Conservation (phyloP, 2,329 filamentous ascomycete species). For the Dendryphion nanum region DNA sequence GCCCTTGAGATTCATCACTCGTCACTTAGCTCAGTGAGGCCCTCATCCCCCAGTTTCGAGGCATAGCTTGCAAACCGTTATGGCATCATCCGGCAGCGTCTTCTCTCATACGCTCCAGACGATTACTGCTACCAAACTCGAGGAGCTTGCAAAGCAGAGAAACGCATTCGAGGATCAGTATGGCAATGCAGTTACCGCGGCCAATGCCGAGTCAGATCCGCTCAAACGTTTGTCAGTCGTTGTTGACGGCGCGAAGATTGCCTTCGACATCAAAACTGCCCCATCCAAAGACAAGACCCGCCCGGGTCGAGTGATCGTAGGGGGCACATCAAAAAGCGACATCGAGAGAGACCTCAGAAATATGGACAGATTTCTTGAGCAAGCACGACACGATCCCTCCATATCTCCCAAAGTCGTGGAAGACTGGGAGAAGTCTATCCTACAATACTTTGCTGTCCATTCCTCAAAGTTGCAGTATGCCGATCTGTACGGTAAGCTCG, state of each 20-base stretch:
- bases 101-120: conserved; percentile 35
- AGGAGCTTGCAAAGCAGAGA: conserved; percentile 38
- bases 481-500: conserved; percentile 34
- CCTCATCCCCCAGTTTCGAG: no score
- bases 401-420: conserved; percentile 31
- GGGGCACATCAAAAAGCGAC: conserved; percentile 15
- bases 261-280: conserved; percentile 23
- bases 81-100: conserved; percentile 29
- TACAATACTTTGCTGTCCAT: conserved; percentile 33
- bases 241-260: conserved; percentile 27
- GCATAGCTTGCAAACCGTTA: no score
- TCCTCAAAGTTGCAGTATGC: conserved; percentile 37
- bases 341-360: conserved; percentile 31
- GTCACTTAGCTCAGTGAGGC: no score
- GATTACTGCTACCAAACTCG: conserved; percentile 36
- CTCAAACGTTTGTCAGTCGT: conserved; percentile 25
- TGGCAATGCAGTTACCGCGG: conserved; percentile 11
- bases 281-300: conserved; percentile 6
- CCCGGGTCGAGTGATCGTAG: conserved; percentile 16
- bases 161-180: conserved; percentile 30
- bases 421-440: conserved; percentile 30
- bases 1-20: no score
- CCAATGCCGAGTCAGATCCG: conserved; percentile 14
- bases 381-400: conserved; percentile 36
- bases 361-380: conserved; percentile 35